These are phyloP conservation scores for Phyllosticta paracitricarpa DNA, from an alignment of 2,329 filamentous ascomycete species.

Conservation along the genomic window DNA sequence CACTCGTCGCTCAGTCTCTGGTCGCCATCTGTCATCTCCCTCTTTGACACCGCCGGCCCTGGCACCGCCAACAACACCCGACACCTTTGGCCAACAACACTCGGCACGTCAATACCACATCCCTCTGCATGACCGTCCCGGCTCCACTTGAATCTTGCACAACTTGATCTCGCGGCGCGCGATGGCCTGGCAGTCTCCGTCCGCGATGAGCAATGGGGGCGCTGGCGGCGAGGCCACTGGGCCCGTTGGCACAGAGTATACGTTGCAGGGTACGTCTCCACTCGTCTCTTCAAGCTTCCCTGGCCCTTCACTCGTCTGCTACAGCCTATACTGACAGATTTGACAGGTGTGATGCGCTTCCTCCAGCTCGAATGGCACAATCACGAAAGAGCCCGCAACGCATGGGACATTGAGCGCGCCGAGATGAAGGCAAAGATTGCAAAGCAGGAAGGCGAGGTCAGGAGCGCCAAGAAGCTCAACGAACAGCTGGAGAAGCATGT, in stretches of 20 bases:
- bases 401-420: slow-evolving; percentile 97
- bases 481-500: slow-evolving; percentile 87
- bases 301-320: not conserved
- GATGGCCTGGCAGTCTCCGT: slow-evolving; percentile 65
- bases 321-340: slow-evolving; percentile 8
- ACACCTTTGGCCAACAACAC: not conserved
- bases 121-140: slow-evolving; percentile 17
- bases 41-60: not conserved
- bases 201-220: slow-evolving; percentile 50
- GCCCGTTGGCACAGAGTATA: slow-evolving; percentile 59
- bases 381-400: slow-evolving; percentile 93
- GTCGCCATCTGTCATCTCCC: not conserved
- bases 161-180: slow-evolving; percentile 14
- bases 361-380: slow-evolving; percentile 98
- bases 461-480: slow-evolving; percentile 78
- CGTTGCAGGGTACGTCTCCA: slow-evolving; percentile 51
- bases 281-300: not conserved
- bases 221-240: slow-evolving; percentile 39
- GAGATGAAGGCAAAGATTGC: slow-evolving; percentile 99
- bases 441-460: slow-evolving; percentile 78
- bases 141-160: slow-evolving; percentile 10
- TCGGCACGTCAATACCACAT: not conserved
- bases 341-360: slow-evolving; percentile 90
- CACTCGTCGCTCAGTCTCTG: not conserved
- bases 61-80: not conserved